These are phyloP conservation scores for Zygoascus tannicola DNA, from an alignment of 805 yeast species.

Conservation along the genomic window DNA sequence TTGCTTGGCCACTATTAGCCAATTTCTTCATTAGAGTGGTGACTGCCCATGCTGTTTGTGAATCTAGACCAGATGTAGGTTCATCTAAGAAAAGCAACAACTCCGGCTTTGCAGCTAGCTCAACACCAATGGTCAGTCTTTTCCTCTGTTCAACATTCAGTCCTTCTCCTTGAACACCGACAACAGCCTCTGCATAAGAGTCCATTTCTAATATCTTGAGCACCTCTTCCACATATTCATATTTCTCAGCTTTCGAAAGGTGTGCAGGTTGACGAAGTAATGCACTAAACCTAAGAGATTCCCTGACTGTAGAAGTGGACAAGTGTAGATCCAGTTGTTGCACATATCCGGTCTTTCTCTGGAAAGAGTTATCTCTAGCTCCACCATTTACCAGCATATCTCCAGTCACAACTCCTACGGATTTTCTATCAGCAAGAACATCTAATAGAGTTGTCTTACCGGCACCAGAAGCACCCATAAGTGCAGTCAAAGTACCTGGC, in stretches of 20 bases:
- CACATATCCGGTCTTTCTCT: constrained; percentile 65
- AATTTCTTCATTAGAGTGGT: constrained; percentile 56
- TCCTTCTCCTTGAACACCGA: constrained; percentile 69
- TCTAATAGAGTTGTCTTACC: constrained; percentile 74
- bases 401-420: constrained; percentile 56
- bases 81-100: constrained; percentile 55
- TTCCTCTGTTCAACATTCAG: constrained; percentile 60
- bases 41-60: constrained; percentile 56
- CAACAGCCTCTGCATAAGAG: constrained; percentile 66
- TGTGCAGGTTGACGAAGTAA: constrained; percentile 57
- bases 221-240: constrained; percentile 59
- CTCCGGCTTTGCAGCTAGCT: constrained; percentile 59
- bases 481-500: constrained; percentile 73
- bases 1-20: constrained; percentile 65
- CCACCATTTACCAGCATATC: constrained; percentile 65
- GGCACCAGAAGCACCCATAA: constrained; percentile 85
- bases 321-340: constrained; percentile 76
- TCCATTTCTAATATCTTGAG: constrained; percentile 60
- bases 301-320: constrained; percentile 61
- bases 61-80: constrained; percentile 65
- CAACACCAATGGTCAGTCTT: constrained; percentile 62
- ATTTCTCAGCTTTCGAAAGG: constrained; percentile 49
- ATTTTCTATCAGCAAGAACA: constrained; percentile 61
- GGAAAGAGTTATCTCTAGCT: constrained; percentile 55
- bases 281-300: constrained; percentile 64